Evolutionary conservation across 768 basidiomycete genomes (phyloP).

Genomic region (Suillus variegatus): DNA sequence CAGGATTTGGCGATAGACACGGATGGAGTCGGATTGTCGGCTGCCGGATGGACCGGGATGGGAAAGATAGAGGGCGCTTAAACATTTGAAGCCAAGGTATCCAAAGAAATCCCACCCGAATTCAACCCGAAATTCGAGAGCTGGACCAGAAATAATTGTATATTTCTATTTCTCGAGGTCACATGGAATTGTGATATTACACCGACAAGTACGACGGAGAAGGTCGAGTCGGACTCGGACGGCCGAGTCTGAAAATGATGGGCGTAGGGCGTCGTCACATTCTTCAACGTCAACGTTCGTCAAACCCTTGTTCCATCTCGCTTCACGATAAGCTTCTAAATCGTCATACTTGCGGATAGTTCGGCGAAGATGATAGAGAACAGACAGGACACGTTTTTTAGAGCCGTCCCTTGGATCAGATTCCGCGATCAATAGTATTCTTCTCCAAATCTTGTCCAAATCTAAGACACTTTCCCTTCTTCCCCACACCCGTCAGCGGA

Average conservation of each 20-base stretch:
- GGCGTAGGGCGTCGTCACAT: not conserved
- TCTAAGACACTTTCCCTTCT: conserved; percentile 10
- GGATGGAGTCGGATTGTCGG: not conserved
- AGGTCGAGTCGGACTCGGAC: conserved; percentile 10
- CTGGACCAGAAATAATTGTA: not conserved
- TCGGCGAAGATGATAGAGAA: conserved; percentile 9
- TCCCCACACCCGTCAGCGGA: conserved; percentile 24
- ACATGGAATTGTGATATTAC: conserved; percentile 4
- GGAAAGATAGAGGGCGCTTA: not conserved
- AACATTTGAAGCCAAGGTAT: not conserved
- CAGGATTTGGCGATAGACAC: not conserved
- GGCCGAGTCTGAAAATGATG: conserved; percentile 8
- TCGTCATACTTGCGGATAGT: conserved; percentile 11
- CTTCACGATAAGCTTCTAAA: not conserved
- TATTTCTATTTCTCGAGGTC: not conserved
- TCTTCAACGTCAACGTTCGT: not conserved
- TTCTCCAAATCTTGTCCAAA: not conserved
- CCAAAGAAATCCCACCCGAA: not conserved
- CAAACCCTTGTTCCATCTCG: not conserved
- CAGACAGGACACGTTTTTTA: conserved; percentile 10
- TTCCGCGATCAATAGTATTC: conserved; percentile 18
- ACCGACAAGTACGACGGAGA: not conserved
- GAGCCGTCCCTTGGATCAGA: conserved; percentile 15
- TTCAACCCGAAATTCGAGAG: not conserved
- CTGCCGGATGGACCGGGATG: not conserved